A percentile compares a stretch with the other conserved stretches of the same genome.
Evolutionary conservation across 2,329 filamentous ascomycete species (phyloP).

Genomic region (Pseudogymnoascus sp.): DNA sequence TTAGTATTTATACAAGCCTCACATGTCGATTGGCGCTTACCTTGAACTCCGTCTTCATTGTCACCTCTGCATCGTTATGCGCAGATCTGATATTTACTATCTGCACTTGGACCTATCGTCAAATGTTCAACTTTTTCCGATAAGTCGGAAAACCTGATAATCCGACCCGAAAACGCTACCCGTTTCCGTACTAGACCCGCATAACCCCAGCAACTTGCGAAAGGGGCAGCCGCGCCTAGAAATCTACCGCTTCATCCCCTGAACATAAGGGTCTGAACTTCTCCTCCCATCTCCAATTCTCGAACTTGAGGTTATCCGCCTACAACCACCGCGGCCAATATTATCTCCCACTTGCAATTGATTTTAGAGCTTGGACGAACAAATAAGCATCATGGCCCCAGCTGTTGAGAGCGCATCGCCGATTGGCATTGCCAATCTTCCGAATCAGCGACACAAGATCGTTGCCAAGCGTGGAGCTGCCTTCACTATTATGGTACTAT

Average conservation of each 20-base stretch:
- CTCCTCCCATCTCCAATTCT: slow-evolving; percentile 3
- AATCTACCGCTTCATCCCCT: slow-evolving; percentile 10
- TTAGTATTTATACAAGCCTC: slow-evolving; percentile 20
- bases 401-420: slow-evolving; percentile 54
- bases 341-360: slow-evolving; percentile 6
- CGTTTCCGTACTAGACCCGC: not conserved
- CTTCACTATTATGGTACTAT: slow-evolving; percentile 93
- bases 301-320: slow-evolving; percentile 4
- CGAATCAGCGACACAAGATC: slow-evolving; percentile 69
- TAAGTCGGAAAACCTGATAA: slow-evolving; percentile 10
- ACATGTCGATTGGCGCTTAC: slow-evolving; percentile 37
- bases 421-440: slow-evolving; percentile 67
- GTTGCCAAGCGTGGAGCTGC: slow-evolving; percentile 81
- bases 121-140: slow-evolving; percentile 13
- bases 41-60: slow-evolving; percentile 99
- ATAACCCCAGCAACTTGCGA: slow-evolving; percentile 4
- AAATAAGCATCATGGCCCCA: slow-evolving; percentile 42
- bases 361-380: not conserved
- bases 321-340: not conserved
- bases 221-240: slow-evolving; percentile 10
- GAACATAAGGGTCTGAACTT: slow-evolving; percentile 9
- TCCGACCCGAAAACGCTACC: slow-evolving; percentile 5
- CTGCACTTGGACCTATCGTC: slow-evolving; percentile 11
- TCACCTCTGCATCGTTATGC: slow-evolving; percentile 29
- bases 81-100: slow-evolving; percentile 11